Evolutionary conservation across 73 alveolate species (phyloP).

Genomic region (Paramecium sexaurelia): DNA sequence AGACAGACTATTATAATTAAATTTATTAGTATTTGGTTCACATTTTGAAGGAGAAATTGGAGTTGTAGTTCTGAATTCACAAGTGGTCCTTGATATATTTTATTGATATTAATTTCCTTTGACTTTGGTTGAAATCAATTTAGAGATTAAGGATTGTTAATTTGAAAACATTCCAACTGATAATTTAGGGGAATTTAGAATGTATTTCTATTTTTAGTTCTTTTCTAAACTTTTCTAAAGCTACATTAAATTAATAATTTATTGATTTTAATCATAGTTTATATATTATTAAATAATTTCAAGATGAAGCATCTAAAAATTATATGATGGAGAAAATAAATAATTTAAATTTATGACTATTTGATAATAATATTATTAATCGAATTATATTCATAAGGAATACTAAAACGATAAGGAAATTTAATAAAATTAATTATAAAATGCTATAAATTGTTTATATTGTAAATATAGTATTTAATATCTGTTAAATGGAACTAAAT

Average conservation of each 20-base stretch:
- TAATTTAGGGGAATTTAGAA: not conserved
- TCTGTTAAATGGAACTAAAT: too few relatives aligned
- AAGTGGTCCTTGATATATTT: not conserved
- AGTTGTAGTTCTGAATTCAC: not conserved
- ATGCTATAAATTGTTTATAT: too few relatives aligned
- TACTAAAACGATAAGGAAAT: too few relatives aligned
- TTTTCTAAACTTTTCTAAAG: not conserved
- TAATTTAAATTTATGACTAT: too few relatives aligned
- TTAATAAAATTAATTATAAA: too few relatives aligned
- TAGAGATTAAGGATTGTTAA: not conserved
- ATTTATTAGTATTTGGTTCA: not conserved
- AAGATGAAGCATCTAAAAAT: too few relatives aligned
- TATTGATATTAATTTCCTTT: not conserved
- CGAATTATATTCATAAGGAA: too few relatives aligned
- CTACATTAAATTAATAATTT: not conserved
- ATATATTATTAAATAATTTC: too few relatives aligned
- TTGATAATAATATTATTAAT: too few relatives aligned
- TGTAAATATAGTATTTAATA: too few relatives aligned
- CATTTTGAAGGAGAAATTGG: not conserved
- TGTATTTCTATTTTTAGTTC: not conserved
- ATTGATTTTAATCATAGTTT: too few relatives aligned
- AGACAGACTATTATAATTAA: not conserved
- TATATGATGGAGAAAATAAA: too few relatives aligned
- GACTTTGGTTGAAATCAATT: not conserved
- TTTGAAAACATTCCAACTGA: not conserved